Conservation (phyloP, 306 rosid genomes). For the Clitoria ternatea region DNA sequence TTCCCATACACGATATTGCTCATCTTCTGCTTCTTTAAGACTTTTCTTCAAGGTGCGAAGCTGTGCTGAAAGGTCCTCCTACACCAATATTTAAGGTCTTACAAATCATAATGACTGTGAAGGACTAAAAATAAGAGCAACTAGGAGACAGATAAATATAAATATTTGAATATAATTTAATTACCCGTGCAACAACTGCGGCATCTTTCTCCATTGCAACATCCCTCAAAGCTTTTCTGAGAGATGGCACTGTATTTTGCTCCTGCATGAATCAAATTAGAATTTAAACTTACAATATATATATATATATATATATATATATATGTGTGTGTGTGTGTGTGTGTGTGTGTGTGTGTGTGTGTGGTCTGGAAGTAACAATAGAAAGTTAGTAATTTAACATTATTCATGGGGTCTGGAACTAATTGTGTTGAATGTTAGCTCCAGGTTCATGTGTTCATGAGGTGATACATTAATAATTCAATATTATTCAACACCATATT, state of each 20-base stretch:
- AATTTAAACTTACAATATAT: neutral
- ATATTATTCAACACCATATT: neutral
- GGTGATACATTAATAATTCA: no score
- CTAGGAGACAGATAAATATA: neutral
- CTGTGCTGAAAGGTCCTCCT: slow-evolving; percentile 93
- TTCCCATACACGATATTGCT: slow-evolving; percentile 82
- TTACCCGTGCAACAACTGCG: slow-evolving; percentile 87
- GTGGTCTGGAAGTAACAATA: no score
- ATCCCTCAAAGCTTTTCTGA: slow-evolving; percentile 85
- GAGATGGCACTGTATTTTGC: slow-evolving; percentile 68
- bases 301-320: no score
- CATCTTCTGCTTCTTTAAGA: slow-evolving; percentile 90
- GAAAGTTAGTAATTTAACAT: no score
- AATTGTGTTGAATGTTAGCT: neutral
- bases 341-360: no score
- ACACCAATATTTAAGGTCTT: slow-evolving; percentile 24
- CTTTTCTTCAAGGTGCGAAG: slow-evolving; percentile 82
- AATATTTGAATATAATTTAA: slow-evolving; percentile 19
- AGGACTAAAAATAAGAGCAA: neutral
- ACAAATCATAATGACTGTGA: neutral
- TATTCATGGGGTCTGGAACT: no score
- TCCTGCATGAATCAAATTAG: slow-evolving; percentile 48
- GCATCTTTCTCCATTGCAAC: slow-evolving; percentile 99
- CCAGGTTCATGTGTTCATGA: neutral
- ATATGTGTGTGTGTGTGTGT: no score